Evolutionary conservation across 106 monocot species (phyloP).

Genomic region (Platanthera zijinensis): DNA sequence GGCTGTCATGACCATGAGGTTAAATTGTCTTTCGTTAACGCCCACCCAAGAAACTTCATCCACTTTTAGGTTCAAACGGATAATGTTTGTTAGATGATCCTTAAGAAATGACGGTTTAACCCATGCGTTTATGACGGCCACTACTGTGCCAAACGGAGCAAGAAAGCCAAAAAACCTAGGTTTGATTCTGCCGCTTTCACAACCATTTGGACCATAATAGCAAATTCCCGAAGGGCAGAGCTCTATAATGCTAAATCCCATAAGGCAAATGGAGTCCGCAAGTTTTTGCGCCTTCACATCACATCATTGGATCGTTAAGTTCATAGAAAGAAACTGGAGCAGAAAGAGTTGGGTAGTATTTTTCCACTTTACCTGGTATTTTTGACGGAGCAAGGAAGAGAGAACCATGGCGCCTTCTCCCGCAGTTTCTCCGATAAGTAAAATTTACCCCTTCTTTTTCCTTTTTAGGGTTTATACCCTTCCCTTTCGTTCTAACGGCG

Average conservation of each 20-base stretch:
- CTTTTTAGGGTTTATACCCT: no score
- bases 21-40: no score
- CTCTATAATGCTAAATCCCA: slow-evolving; percentile 19
- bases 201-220: background rate
- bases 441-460: background rate
- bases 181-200: slow-evolving; percentile 1
- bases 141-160: background rate
- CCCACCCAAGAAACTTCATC: no score
- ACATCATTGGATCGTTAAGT: background rate
- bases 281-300: background rate
- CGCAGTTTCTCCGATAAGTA: background rate
- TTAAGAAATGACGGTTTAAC: no score
- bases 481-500: no score
- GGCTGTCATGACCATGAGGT: no score
- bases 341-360: background rate
- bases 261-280: background rate
- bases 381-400: background rate
- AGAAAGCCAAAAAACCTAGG: background rate
- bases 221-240: slow-evolving; percentile 4
- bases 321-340: background rate
- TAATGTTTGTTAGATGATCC: no score
- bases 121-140: background rate
- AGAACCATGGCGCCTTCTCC: background rate
- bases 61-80: no score
- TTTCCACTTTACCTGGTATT: background rate